Conservation (phyloP, 305 asterid genomes). For the Fraxinus floribunda region DNA sequence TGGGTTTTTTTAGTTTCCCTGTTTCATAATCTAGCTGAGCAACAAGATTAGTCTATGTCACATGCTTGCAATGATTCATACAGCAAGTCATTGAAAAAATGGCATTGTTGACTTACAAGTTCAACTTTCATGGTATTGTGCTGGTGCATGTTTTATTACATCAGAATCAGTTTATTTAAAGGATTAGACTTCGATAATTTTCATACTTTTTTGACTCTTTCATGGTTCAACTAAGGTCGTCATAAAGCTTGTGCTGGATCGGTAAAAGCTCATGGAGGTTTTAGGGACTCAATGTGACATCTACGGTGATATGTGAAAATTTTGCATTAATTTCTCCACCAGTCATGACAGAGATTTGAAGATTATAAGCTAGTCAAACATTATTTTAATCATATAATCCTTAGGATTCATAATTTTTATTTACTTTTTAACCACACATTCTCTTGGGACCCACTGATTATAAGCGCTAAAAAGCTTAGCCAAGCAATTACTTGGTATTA, state of each 20-base stretch:
- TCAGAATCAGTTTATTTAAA: not conserved
- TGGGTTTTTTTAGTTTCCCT: constrained; percentile 77
- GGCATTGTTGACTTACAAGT: constrained; percentile 61
- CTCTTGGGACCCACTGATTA: not conserved
- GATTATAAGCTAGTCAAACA: not conserved
- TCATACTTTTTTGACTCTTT: not conserved
- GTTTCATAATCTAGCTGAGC: constrained; percentile 50
- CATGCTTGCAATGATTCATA: constrained; percentile 74
- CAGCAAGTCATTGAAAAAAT: constrained; percentile 51
- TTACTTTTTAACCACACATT: not conserved
- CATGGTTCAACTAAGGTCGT: constrained; percentile 45
- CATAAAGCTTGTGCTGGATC: constrained; percentile 69
- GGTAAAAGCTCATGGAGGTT: constrained; percentile 75
- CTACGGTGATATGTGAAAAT: constrained; percentile 53
- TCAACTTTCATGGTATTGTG: constrained; percentile 64
- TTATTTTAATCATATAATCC: no score
- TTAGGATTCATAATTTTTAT: no score
- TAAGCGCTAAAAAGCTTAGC: not conserved
- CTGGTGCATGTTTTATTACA: not conserved
- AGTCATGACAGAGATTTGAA: constrained; percentile 39
- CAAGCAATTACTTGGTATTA: not conserved
- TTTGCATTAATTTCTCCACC: constrained; percentile 54
- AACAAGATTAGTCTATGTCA: constrained; percentile 54
- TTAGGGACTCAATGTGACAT: constrained; percentile 46
- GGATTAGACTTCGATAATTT: no score